Percentiles rank a stretch among this genome's conserved stretches.
phyloP scores from a whole-genome alignment of 2,329 filamentous ascomycete genomes.

The Byssoonygena ceratinophila region DNA sequence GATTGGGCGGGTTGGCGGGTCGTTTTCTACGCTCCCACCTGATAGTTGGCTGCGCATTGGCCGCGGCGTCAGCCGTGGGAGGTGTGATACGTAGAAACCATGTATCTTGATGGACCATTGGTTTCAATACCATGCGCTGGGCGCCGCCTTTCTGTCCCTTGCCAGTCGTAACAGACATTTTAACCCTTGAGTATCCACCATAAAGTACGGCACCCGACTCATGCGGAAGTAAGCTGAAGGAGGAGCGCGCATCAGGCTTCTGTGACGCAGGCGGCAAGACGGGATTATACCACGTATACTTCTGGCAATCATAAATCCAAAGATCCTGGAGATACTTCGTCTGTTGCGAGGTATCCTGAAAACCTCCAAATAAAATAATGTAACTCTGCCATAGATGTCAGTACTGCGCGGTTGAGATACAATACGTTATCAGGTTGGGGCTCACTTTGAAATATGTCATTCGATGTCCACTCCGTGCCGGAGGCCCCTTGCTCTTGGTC shows the following conservation, averaged over 20 bases:
- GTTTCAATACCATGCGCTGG: slow-evolving; percentile 64
- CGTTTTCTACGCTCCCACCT: slow-evolving; percentile 91
- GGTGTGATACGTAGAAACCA: slow-evolving; percentile 79
- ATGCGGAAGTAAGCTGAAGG: slow-evolving; percentile 83
- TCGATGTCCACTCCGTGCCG: slow-evolving; percentile 79
- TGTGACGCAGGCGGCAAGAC: slow-evolving; percentile 64
- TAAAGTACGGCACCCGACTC: slow-evolving; percentile 83
- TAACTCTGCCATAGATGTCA: slow-evolving; percentile 50
- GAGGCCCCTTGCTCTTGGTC: slow-evolving; percentile 58
- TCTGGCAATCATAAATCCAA: slow-evolving; percentile 89
- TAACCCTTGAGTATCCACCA: slow-evolving; percentile 87
- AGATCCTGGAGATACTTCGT: slow-evolving; percentile 89
- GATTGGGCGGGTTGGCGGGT: slow-evolving; percentile 77
- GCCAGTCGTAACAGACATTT: slow-evolving; percentile 48
- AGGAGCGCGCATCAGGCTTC: slow-evolving; percentile 82
- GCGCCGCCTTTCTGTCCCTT: slow-evolving; percentile 55
- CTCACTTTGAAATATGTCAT: slow-evolving; percentile 82
- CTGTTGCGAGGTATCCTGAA: slow-evolving; percentile 90
- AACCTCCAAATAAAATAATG: slow-evolving; percentile 88
- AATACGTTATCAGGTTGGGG: not conserved
- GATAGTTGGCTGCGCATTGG: slow-evolving; percentile 58
- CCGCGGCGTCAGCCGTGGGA: slow-evolving; percentile 55
- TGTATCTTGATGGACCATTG: slow-evolving; percentile 86
- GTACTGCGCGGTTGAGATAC: not conserved
- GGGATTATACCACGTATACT: slow-evolving; percentile 74